Conservation (phyloP, 1,284 basidiomycete species). For the Pascua sp. region DNA sequence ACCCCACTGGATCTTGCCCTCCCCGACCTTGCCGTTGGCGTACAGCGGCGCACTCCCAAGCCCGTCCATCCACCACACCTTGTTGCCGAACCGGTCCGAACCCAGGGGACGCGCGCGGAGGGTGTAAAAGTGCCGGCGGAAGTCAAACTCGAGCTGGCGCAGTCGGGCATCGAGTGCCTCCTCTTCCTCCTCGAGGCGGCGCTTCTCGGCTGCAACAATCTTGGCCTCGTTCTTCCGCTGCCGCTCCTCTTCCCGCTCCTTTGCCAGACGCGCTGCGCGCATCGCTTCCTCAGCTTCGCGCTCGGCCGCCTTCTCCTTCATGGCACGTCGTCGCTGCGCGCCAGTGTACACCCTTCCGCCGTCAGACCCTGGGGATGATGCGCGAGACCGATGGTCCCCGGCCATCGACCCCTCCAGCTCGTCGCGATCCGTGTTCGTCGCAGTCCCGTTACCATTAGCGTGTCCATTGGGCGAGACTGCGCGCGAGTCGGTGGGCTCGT, state of each 20-base stretch:
- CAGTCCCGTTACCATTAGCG: conserved; percentile 17
- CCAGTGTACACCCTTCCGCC: conserved; percentile 5
- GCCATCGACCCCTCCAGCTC: conserved; percentile 38
- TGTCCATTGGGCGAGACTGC: conserved; percentile 27
- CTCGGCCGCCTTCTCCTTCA: conserved; percentile 43
- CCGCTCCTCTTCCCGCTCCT: conserved; percentile 34
- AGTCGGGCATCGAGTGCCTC: conserved; percentile 71
- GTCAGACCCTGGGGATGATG: conserved; percentile 8
- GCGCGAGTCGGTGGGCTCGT: conserved; percentile 20
- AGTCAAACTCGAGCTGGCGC: conserved; percentile 86
- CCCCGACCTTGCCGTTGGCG: conserved; percentile 46
- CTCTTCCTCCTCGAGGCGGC: conserved; percentile 80
- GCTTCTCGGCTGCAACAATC: conserved; percentile 57
- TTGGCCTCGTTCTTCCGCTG: conserved; percentile 36
- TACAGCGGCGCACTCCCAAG: conserved; percentile 77
- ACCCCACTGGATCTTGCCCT: conserved; percentile 67
- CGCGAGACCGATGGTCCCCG: conserved; percentile 9
- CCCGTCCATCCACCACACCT: conserved; percentile 98
- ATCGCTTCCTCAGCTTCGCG: conserved; percentile 57
- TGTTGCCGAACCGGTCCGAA: conserved; percentile 86
- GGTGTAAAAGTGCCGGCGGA: conserved; percentile 76
- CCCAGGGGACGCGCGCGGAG: conserved; percentile 84
- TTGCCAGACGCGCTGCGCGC: conserved; percentile 59
- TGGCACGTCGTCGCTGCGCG: conserved; percentile 39
- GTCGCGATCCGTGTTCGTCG: conserved; percentile 31